These are phyloP conservation scores for Rheum nobile DNA, from an alignment of 148 eudicot genomes.

Conservation along the genomic window DNA sequence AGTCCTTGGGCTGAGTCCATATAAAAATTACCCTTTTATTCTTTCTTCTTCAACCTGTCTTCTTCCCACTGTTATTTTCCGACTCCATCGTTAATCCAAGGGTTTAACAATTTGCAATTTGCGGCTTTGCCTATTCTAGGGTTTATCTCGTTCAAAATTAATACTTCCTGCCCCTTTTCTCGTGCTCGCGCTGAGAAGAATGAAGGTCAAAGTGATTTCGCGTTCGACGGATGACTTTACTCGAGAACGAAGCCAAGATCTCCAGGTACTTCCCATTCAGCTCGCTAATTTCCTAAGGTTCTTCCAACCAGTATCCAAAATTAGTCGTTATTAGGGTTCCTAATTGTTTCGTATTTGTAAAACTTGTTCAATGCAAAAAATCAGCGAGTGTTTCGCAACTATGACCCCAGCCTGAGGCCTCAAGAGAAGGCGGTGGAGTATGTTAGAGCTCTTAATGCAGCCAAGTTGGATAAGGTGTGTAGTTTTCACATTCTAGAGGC, in stretches of 20 bases:
- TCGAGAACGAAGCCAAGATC: slow-evolving; percentile 78
- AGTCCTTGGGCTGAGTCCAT: not conserved
- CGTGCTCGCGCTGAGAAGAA: slow-evolving; percentile 5
- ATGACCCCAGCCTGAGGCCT: slow-evolving; percentile 68
- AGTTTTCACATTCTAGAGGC: not conserved
- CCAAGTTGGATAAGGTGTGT: slow-evolving; percentile 76
- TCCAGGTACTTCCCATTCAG: slow-evolving; percentile 37
- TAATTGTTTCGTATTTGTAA: not conserved
- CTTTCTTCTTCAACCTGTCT: not conserved
- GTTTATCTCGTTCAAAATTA: not conserved
- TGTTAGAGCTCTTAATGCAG: slow-evolving; percentile 81
- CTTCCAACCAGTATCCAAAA: not conserved
- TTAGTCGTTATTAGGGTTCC: not conserved
- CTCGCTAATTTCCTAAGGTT: not conserved
- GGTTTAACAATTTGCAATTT: not conserved
- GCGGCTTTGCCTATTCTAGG: not conserved
- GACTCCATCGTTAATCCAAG: not conserved
- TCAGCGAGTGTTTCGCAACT: slow-evolving; percentile 78
- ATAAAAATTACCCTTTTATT: not conserved
- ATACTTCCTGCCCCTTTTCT: not conserved
- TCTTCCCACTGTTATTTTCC: not conserved
- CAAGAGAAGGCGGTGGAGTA: slow-evolving; percentile 91
- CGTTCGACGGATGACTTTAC: slow-evolving; percentile 83
- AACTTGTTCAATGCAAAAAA: not conserved
- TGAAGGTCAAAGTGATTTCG: slow-evolving; percentile 76